Conservation (phyloP, 768 basidiomycete species). For the Mycena pura region DNA sequence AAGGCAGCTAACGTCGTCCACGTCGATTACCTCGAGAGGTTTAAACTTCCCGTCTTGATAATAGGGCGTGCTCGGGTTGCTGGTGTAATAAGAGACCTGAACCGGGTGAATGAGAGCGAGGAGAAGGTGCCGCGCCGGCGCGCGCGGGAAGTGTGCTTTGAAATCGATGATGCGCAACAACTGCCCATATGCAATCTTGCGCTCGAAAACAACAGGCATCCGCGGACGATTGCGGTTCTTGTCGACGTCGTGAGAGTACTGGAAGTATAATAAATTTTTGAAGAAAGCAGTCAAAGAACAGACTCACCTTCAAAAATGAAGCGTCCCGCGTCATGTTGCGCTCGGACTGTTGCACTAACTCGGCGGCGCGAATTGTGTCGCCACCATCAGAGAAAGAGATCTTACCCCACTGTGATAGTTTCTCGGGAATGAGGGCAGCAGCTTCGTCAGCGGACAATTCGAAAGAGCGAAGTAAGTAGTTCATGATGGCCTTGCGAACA, state of each 20-base stretch:
- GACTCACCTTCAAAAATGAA: constrained; percentile 3
- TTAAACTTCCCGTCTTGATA: neutral
- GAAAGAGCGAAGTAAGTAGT: neutral
- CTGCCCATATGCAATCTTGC: neutral
- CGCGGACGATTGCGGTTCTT: neutral
- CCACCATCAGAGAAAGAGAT: neutral
- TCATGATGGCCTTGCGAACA: neutral
- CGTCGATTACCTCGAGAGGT: neutral
- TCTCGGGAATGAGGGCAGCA: neutral
- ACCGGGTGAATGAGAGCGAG: neutral
- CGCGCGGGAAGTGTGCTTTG: neutral
- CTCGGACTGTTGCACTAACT: neutral
- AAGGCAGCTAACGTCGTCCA: neutral
- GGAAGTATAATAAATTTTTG: neutral
- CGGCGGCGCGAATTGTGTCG: neutral
- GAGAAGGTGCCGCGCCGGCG: neutral
- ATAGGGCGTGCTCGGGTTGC: neutral
- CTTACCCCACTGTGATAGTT: constrained; percentile 4
- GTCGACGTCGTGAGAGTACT: neutral
- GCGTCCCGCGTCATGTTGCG: constrained; percentile 4
- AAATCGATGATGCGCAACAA: neutral
- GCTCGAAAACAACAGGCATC: neutral
- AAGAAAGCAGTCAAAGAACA: neutral
- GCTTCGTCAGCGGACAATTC: neutral
- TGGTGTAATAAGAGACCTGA: neutral